These are phyloP conservation scores for Cutaneotrichosporon spelunceum DNA, from an alignment of 1,284 basidiomycete genomes.

Conservation along the genomic window DNA sequence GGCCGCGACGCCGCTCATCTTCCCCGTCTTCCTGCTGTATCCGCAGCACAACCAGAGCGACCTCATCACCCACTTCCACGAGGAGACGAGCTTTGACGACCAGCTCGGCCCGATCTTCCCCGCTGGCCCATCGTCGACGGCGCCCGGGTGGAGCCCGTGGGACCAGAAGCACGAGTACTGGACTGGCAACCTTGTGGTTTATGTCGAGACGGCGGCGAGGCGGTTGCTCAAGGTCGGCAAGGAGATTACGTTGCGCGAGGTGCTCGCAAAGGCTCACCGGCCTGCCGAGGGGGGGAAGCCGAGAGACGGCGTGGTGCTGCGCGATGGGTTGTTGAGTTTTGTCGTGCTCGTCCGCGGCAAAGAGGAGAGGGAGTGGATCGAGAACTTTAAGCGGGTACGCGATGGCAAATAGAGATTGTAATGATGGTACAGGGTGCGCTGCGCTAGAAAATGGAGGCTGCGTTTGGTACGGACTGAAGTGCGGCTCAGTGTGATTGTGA, in stretches of 20 bases:
- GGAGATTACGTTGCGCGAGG: constrained; percentile 76
- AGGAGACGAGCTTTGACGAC: constrained; percentile 74
- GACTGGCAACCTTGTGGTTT: constrained; percentile 66
- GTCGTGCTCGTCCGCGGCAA: constrained; percentile 77
- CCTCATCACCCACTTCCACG: constrained; percentile 79
- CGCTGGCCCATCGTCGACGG: constrained; percentile 17
- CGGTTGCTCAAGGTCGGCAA: constrained; percentile 84
- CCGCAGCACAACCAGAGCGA: constrained; percentile 86
- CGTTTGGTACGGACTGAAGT: too few relatives aligned
- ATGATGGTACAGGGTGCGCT: too few relatives aligned
- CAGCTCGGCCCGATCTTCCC: constrained; percentile 83
- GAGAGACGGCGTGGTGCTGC: constrained; percentile 76
- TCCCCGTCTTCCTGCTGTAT: constrained; percentile 90
- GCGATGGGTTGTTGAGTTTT: constrained; percentile 81
- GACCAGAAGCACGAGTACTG: constrained; percentile 72
- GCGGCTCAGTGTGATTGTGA: too few relatives aligned
- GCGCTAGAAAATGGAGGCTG: too few relatives aligned
- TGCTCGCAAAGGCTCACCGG: constrained; percentile 60
- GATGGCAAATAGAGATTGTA: constrained; percentile 19
- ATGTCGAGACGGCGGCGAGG: constrained; percentile 72
- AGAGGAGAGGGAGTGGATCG: constrained; percentile 81
- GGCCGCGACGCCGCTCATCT: constrained; percentile 62
- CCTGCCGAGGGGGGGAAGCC: constrained; percentile 57
- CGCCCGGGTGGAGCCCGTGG: constrained; percentile 64
- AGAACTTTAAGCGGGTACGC: constrained; percentile 68